Conservation (phyloP, 2,329 filamentous ascomycete species). For the Elsinoe perseae region DNA sequence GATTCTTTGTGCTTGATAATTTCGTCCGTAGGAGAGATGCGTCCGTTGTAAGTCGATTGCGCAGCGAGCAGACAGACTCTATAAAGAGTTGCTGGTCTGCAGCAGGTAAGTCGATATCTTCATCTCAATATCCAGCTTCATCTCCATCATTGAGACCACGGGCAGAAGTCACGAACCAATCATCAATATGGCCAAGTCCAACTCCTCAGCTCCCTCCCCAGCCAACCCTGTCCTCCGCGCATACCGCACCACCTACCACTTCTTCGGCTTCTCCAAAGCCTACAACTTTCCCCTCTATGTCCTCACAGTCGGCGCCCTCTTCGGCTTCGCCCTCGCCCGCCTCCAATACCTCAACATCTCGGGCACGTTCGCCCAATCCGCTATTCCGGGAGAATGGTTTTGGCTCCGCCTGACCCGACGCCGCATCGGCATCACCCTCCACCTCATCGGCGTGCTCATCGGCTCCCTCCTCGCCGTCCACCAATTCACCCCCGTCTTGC, state of each 20-base stretch:
- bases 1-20: not conserved
- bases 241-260: slow-evolving; percentile 29
- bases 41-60: not conserved
- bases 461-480: slow-evolving; percentile 34
- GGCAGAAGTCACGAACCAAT: not conserved
- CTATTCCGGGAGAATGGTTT: slow-evolving; percentile 40
- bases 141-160: no score
- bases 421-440: slow-evolving; percentile 36
- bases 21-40: not conserved
- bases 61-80: not conserved
- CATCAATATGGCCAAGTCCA: not conserved
- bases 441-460: slow-evolving; percentile 36
- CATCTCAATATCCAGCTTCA: not conserved
- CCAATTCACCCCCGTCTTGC: slow-evolving; percentile 39
- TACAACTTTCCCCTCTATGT: slow-evolving; percentile 52
- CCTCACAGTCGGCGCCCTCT: slow-evolving; percentile 40
- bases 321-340: slow-evolving; percentile 44
- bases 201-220: not conserved
- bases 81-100: not conserved
- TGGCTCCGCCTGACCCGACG: slow-evolving; percentile 33
- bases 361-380: slow-evolving; percentile 19
- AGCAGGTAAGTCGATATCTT: not conserved
- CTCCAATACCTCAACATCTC: slow-evolving; percentile 43
- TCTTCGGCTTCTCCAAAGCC: slow-evolving; percentile 48
- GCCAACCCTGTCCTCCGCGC: not conserved